Percentiles rank a stretch among this genome's conserved stretches.
Evolutionary conservation across 2,329 filamentous ascomycete species (phyloP).

Genomic region (Paramyrothecium roridum): DNA sequence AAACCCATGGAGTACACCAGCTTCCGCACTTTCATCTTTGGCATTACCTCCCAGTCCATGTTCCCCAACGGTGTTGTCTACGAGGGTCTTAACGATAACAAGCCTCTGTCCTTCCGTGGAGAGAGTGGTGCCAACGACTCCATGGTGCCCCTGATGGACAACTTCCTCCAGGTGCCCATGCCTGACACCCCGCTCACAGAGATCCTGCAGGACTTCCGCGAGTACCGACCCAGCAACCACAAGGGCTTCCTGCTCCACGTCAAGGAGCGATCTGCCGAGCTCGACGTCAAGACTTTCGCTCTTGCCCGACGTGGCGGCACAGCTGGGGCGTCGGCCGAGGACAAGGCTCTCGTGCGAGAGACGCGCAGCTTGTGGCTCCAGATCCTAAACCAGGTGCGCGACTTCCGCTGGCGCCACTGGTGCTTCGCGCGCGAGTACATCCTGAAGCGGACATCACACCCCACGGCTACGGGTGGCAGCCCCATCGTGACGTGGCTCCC

Average conservation of each 20-base stretch:
- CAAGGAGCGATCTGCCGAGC: slow-evolving; percentile 40
- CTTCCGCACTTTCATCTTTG: slow-evolving; percentile 96
- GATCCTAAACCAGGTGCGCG: slow-evolving; percentile 70
- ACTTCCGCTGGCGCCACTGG: slow-evolving; percentile 84
- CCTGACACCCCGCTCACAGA: slow-evolving; percentile 83
- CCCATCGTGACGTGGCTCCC: slow-evolving; percentile 84
- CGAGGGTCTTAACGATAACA: slow-evolving; percentile 69
- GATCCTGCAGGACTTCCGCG: slow-evolving; percentile 83
- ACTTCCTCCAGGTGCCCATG: slow-evolving; percentile 82
- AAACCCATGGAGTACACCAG: slow-evolving; percentile 80
- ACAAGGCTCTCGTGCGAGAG: slow-evolving; percentile 41
- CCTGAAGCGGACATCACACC: slow-evolving; percentile 71
- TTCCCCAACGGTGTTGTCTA: slow-evolving; percentile 91
- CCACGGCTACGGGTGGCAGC: slow-evolving; percentile 75
- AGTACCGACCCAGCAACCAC: slow-evolving; percentile 87
- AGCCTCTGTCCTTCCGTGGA: slow-evolving; percentile 80
- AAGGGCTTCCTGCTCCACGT: slow-evolving; percentile 79
- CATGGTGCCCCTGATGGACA: slow-evolving; percentile 89
- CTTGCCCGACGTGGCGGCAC: slow-evolving; percentile 27
- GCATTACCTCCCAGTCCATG: slow-evolving; percentile 90
- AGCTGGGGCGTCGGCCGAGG: slow-evolving; percentile 26
- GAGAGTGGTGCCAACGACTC: slow-evolving; percentile 93
- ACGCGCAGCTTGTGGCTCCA: slow-evolving; percentile 60
- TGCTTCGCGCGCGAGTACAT: slow-evolving; percentile 84
- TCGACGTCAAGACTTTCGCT: slow-evolving; percentile 58